Conservation (phyloP, 2,329 filamentous ascomycete genomes). For the Ustulina deusta region DNA sequence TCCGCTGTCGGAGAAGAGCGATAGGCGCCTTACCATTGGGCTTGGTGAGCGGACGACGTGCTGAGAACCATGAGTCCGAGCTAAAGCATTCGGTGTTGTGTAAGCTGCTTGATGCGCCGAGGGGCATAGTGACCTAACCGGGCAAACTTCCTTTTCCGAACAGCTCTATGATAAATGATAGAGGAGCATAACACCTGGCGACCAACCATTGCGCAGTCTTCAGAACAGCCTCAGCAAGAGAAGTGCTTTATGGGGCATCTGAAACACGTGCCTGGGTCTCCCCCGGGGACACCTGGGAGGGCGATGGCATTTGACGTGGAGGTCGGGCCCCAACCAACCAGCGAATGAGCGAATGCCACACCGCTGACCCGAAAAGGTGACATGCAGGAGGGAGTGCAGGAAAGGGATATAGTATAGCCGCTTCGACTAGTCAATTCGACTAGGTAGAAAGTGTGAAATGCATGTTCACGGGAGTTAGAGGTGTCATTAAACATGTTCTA, state of each 20-base stretch:
- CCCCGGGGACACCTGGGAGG: constrained; percentile 45
- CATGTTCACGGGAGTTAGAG: constrained; percentile 29
- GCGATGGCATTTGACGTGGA: constrained; percentile 46
- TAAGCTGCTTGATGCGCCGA: constrained; percentile 29
- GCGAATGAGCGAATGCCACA: constrained; percentile 52
- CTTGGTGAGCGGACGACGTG: constrained; percentile 27
- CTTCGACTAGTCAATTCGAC: constrained; percentile 41
- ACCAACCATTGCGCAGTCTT: constrained; percentile 43
- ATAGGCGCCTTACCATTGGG: constrained; percentile 34
- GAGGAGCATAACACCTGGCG: constrained; percentile 32
- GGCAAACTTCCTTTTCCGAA: constrained; percentile 40
- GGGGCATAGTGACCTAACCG: constrained; percentile 46
- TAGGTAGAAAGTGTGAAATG: constrained; percentile 40
- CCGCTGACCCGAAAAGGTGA: constrained; percentile 46
- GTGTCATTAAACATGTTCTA: constrained; percentile 18
- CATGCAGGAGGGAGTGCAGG: constrained; percentile 47
- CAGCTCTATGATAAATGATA: constrained; percentile 33
- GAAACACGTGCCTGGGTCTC: constrained; percentile 48
- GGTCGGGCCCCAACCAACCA: constrained; percentile 47
- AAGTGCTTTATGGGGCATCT: constrained; percentile 34
- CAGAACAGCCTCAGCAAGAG: constrained; percentile 39
- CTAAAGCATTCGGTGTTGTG: constrained; percentile 10
- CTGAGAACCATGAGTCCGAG: constrained; percentile 24
- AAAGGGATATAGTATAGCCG: constrained; percentile 43
- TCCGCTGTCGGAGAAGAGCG: constrained; percentile 34